Evolutionary conservation across 2,329 filamentous ascomycete genomes (phyloP).

Genomic region (Hypoxylon sp.): DNA sequence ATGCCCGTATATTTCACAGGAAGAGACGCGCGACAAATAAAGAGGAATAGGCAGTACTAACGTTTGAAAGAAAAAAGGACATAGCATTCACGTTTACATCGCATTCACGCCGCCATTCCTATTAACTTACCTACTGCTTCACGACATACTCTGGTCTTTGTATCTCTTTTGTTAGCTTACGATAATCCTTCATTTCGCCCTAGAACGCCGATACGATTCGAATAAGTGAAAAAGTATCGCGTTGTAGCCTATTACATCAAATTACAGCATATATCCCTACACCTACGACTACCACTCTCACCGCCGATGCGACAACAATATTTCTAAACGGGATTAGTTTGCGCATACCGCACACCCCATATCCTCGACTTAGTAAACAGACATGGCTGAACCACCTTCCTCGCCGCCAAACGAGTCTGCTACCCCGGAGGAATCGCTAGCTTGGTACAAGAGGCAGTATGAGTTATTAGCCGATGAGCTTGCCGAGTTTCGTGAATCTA

Average conservation of each 20-base stretch:
- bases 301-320: conserved; percentile 46
- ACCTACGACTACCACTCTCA: conserved; percentile 26
- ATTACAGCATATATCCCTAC: conserved; percentile 16
- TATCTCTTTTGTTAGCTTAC: conserved; percentile 40
- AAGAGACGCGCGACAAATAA: conserved; percentile 33
- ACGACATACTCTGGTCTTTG: conserved; percentile 26
- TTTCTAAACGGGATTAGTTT: conserved; percentile 41
- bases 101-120: conserved; percentile 34
- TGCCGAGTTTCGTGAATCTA: conserved; percentile 93
- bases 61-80: conserved; percentile 27
- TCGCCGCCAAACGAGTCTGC: conserved; percentile 71
- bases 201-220: conserved; percentile 26
- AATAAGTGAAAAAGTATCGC: conserved; percentile 18
- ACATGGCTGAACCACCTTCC: conserved; percentile 73
- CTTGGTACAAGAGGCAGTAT: conserved; percentile 97
- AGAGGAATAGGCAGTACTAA: conserved; percentile 31
- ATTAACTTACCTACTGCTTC: conserved; percentile 18
- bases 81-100: conserved; percentile 22
- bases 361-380: conserved; percentile 33
- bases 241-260: conserved; percentile 29
- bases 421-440: conserved; percentile 80
- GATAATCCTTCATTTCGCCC: conserved; percentile 18
- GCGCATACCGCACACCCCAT: conserved; percentile 36
- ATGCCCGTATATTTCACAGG: conserved; percentile 6
- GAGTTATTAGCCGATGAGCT: conserved; percentile 92